Percentiles rank a stretch among this genome's conserved stretches.
These are phyloP conservation scores for Hypoxylon sp. DNA, from an alignment of 2,329 filamentous ascomycete species.

Conservation along the genomic window DNA sequence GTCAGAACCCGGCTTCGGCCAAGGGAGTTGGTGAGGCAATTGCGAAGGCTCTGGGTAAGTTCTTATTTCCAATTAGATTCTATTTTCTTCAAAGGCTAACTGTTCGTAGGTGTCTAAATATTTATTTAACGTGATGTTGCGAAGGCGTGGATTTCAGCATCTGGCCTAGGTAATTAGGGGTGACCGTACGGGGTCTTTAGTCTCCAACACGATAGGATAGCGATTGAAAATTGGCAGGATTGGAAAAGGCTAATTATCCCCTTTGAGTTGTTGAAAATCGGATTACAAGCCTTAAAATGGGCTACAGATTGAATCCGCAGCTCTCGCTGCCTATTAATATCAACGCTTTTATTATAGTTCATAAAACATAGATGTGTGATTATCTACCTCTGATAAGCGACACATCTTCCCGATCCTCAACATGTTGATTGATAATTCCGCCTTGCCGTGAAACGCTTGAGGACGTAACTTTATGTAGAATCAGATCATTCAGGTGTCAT, in stretches of 20 bases:
- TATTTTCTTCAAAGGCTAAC: neutral
- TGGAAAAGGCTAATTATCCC: neutral
- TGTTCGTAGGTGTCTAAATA: constrained; percentile 6
- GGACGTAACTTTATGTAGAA: neutral
- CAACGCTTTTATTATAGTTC: no score
- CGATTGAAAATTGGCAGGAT: neutral
- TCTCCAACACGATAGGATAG: neutral
- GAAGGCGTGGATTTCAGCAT: neutral
- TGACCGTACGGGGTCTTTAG: neutral
- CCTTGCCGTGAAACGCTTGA: neutral
- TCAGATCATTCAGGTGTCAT: neutral
- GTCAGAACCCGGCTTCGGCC: constrained; percentile 69
- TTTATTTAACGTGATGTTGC: neutral
- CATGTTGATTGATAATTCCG: neutral
- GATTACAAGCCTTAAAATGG: neutral
- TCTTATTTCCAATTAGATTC: neutral
- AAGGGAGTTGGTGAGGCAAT: constrained; percentile 58
- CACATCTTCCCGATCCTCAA: neutral
- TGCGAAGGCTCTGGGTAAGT: constrained; percentile 13
- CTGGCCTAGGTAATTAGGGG: no score
- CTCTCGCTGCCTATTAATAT: neutral
- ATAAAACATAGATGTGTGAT: neutral
- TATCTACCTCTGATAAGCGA: neutral
- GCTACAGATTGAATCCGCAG: neutral
- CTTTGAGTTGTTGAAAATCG: neutral